phyloP scores from a whole-genome alignment of 192 early-diverging fungal species.

The Ambispora gerdemannii region DNA sequence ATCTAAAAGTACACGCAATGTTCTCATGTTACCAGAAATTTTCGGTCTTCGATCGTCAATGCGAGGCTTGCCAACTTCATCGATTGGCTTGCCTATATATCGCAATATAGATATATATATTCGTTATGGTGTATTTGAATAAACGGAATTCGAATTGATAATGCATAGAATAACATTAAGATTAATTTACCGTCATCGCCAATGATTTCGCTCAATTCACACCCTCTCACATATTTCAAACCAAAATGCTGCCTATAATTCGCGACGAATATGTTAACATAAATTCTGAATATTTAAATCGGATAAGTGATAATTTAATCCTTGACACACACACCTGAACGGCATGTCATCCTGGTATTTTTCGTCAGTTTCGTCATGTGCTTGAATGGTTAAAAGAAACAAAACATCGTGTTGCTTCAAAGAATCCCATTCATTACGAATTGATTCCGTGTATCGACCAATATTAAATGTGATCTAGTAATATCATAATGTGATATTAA shows the following conservation, averaged over 20 bases:
- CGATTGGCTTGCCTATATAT: slow-evolving; percentile 46
- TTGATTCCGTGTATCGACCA: slow-evolving; percentile 61
- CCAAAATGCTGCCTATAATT: slow-evolving; percentile 55
- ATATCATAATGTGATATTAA: neutral
- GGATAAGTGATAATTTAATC: no score
- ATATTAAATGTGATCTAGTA: slow-evolving; percentile 55
- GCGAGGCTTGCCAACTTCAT: slow-evolving; percentile 43
- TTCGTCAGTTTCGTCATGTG: slow-evolving; percentile 43
- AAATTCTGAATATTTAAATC: neutral
- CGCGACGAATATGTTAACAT: neutral
- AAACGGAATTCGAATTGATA: no score
- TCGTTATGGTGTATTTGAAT: slow-evolving; percentile 17
- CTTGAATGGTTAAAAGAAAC: slow-evolving; percentile 74
- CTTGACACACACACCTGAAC: slow-evolving; percentile 46
- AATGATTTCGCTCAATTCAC: slow-evolving; percentile 76
- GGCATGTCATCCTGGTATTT: slow-evolving; percentile 45
- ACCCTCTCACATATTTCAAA: slow-evolving; percentile 79
- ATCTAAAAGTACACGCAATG: slow-evolving; percentile 79
- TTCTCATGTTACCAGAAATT: slow-evolving; percentile 48
- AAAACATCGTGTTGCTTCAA: slow-evolving; percentile 85
- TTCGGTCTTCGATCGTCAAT: slow-evolving; percentile 35
- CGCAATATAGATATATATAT: slow-evolving; percentile 23
- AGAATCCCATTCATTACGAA: slow-evolving; percentile 85
- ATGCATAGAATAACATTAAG: no score
- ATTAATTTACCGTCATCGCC: slow-evolving; percentile 68